Percentiles rank a stretch among this genome's conserved stretches.
Conservation (phyloP, 306 rosid species). For the Dryas drummondii region DNA sequence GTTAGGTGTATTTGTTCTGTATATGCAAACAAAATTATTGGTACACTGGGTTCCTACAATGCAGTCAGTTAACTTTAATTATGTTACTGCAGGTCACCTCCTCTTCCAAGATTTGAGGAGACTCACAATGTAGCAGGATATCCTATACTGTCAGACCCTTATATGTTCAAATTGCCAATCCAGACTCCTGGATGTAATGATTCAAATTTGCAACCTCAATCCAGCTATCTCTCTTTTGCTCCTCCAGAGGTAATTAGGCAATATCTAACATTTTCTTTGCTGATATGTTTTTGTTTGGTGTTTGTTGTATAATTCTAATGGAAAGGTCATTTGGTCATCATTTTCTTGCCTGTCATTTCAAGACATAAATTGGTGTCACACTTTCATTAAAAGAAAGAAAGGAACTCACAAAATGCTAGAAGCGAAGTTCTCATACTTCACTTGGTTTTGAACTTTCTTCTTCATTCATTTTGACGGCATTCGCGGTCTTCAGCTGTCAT, state of each 20-base stretch:
- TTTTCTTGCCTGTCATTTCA: no score
- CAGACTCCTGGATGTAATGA: constrained; percentile 60
- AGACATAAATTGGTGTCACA: no score
- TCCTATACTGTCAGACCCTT: constrained; percentile 65
- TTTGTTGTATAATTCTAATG: not conserved
- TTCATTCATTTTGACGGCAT: constrained; percentile 25
- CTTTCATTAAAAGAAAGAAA: not conserved
- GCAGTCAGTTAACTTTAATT: not conserved
- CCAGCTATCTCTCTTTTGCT: constrained; percentile 78
- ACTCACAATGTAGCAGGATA: constrained; percentile 69
- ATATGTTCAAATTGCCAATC: constrained; percentile 43
- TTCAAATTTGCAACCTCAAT: constrained; percentile 51
- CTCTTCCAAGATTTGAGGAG: constrained; percentile 56
- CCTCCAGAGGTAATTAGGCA: constrained; percentile 83
- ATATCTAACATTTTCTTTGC: constrained; percentile 13
- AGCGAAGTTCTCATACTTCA: not conserved
- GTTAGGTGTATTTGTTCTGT: no score
- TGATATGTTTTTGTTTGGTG: constrained; percentile 16
- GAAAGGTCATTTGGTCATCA: not conserved
- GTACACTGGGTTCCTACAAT: not conserved
- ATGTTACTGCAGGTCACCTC: constrained; percentile 68
- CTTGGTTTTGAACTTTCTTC: not conserved
- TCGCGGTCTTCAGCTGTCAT: constrained; percentile 62
- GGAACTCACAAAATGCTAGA: not conserved
- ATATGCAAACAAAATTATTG: no score